Percentiles rank a stretch among this genome's conserved stretches.
phyloP scores from a whole-genome alignment of 768 basidiomycete species.

The Leccinellum rugosiceps region DNA sequence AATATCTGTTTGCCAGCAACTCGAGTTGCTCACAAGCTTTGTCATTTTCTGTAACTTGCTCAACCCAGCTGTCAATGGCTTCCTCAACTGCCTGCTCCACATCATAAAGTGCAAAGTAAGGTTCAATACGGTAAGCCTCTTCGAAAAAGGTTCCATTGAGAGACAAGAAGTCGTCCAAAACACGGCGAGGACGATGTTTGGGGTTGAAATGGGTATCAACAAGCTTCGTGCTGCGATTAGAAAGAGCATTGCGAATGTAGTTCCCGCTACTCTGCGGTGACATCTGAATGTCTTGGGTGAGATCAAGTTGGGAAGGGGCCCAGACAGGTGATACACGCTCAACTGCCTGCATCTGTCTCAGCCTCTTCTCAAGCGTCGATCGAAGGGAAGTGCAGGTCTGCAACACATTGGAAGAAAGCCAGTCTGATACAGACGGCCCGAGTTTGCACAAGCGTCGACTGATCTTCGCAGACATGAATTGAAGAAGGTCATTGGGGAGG shows the following conservation, averaged over 20 bases:
- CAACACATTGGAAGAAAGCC: slow-evolving; percentile 36
- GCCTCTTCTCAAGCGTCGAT: slow-evolving; percentile 29
- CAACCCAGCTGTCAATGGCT: slow-evolving; percentile 35
- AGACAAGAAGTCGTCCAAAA: slow-evolving; percentile 1
- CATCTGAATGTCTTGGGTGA: background rate
- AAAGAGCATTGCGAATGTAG: background rate
- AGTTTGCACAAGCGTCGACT: slow-evolving; percentile 25
- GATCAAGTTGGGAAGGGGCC: slow-evolving; percentile 18
- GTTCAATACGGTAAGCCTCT: slow-evolving; percentile 1
- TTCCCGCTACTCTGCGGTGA: background rate
- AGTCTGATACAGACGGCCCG: slow-evolving; percentile 25
- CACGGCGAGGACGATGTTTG: slow-evolving; percentile 1
- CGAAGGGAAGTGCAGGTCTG: slow-evolving; percentile 28
- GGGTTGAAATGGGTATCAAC: background rate
- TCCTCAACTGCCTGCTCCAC: slow-evolving; percentile 34
- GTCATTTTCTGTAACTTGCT: background rate
- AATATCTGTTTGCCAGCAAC: slow-evolving; percentile 28
- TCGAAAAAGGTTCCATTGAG: slow-evolving; percentile 4
- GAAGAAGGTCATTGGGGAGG: slow-evolving; percentile 28
- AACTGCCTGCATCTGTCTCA: slow-evolving; percentile 32
- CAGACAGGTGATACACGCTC: too few species aligned
- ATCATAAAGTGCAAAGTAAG: slow-evolving; percentile 28
- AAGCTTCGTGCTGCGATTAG: background rate
- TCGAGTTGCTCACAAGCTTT: slow-evolving; percentile 13
- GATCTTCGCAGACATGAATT: slow-evolving; percentile 28